Conservation (phyloP, 257 asterid species). For the Dorcoceras hygrometricum region DNA sequence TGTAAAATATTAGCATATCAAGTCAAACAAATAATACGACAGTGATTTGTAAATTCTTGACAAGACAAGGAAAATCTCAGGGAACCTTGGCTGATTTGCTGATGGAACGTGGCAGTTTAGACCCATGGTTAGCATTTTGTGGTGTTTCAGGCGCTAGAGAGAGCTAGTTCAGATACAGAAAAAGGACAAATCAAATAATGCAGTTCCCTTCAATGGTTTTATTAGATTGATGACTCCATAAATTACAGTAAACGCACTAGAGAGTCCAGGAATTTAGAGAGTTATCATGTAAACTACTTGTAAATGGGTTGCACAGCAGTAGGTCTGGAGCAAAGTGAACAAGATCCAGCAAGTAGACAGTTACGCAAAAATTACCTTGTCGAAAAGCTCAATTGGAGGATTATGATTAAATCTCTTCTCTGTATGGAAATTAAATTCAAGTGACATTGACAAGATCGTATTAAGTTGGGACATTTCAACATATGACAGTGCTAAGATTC, state of each 20-base stretch:
- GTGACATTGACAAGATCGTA: slow-evolving; percentile 21
- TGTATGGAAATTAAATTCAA: slow-evolving; percentile 78
- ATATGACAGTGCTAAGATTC: neutral
- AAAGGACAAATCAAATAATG: slow-evolving; percentile 21
- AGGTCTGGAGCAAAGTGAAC: neutral
- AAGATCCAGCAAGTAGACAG: slow-evolving; percentile 12
- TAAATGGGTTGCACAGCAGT: neutral
- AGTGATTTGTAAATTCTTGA: neutral
- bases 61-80: slow-evolving; percentile 9
- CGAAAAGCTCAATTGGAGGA: slow-evolving; percentile 78
- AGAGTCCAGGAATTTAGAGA: neutral
- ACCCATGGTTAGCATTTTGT: slow-evolving; percentile 33
- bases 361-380: slow-evolving; percentile 50
- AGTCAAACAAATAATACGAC: slow-evolving; percentile 22
- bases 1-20: slow-evolving; percentile 39
- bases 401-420: slow-evolving; percentile 61
- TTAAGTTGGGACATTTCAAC: neutral
- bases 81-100: slow-evolving; percentile 52
- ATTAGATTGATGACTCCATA: neutral
- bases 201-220: slow-evolving; percentile 5
- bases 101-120: slow-evolving; percentile 39
- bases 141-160: slow-evolving; percentile 64
- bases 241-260: neutral
- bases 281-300: neutral
- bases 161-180: slow-evolving; percentile 50